Evolutionary conservation across 345 rosid genomes (phyloP).

Genomic region (Eucalyptus microcorys): DNA sequence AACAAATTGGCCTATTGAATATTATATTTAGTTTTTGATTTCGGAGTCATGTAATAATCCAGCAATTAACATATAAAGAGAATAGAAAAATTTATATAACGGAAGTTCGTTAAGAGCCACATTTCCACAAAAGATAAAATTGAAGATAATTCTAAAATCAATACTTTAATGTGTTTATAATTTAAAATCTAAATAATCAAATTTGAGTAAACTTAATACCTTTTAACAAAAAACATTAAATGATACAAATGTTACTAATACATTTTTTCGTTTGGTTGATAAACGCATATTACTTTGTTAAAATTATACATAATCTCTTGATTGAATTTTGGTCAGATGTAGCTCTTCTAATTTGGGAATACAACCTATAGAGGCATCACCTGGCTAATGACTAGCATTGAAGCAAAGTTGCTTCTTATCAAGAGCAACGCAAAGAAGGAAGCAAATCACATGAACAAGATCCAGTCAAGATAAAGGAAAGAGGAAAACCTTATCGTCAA

Average conservation of each 20-base stretch:
- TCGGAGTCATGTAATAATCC: too few species aligned
- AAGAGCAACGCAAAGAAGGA: neutral
- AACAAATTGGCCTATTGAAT: too few species aligned
- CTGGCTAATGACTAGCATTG: neutral
- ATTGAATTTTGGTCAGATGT: neutral
- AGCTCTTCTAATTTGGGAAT: neutral
- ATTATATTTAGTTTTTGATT: too few species aligned
- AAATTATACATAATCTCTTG: neutral
- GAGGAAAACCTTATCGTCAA: neutral
- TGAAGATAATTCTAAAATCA: neutral
- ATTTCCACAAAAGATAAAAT: neutral
- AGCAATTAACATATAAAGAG: too few species aligned
- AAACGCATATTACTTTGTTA: neutral
- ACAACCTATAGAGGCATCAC: neutral
- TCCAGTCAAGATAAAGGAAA: neutral
- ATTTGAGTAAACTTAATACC: neutral
- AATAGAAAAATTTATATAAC: too few species aligned
- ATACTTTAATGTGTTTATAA: neutral
- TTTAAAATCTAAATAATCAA: neutral
- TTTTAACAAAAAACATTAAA: neutral
- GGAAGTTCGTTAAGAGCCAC: neutral
- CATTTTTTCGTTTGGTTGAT: neutral
- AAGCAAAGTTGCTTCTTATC: neutral
- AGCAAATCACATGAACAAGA: neutral
- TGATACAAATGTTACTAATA: accelerated